Conservation (phyloP, 371 early-diverging fungal species). For the Mucor plumbeus region DNA sequence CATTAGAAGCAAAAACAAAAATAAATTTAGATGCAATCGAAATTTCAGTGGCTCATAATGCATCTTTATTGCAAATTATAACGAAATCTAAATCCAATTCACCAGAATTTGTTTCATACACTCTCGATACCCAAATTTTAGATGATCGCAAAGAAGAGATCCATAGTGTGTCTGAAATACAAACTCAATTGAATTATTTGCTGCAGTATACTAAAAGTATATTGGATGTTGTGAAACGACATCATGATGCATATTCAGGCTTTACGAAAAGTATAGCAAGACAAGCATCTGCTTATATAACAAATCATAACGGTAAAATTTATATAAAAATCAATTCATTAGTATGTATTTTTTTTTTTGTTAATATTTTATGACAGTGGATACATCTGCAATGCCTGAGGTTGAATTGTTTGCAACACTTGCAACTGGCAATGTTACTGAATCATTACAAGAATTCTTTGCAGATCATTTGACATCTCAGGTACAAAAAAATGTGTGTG, state of each 20-base stretch:
- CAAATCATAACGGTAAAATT: constrained; percentile 16
- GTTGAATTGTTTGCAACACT: constrained; percentile 27
- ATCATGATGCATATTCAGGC: constrained; percentile 17
- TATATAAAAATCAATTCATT: neutral
- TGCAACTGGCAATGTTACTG: constrained; percentile 24
- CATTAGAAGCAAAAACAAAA: neutral
- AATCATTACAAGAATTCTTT: constrained; percentile 17
- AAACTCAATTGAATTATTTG: constrained; percentile 28
- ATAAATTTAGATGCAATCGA: constrained; percentile 4
- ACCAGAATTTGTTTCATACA: neutral
- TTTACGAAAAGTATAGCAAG: constrained; percentile 3
- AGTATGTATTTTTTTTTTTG: neutral
- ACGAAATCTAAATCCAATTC: neutral
- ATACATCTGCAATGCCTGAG: constrained; percentile 24
- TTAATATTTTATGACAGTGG: constrained; percentile 1
- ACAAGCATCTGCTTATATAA: constrained; percentile 11
- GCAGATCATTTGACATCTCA: constrained; percentile 24
- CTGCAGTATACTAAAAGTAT: constrained; percentile 14
- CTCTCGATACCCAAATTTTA: constrained; percentile 19
- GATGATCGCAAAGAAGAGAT: constrained; percentile 24
- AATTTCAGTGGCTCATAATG: constrained; percentile 1
- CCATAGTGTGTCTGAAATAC: constrained; percentile 22
- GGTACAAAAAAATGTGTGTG: constrained; percentile 2
- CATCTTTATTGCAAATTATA: constrained; percentile 10
- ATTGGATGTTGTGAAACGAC: constrained; percentile 16